Evolutionary conservation across 129 eudicot species (phyloP).

Genomic region (Chrysanthemum lavandulifolium): DNA sequence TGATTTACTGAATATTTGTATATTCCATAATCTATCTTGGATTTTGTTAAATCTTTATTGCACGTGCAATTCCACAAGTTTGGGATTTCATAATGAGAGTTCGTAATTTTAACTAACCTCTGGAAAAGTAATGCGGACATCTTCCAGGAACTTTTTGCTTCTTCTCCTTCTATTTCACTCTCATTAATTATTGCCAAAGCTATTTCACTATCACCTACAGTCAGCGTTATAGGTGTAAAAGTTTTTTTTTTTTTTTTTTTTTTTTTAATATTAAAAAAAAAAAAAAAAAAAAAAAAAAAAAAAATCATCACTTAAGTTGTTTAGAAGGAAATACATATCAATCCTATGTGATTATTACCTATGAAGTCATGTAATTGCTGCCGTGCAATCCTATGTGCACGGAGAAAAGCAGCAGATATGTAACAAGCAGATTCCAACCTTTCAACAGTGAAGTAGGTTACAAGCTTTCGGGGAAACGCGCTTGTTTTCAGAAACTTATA

Average conservation of each 20-base stretch:
- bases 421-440: slow-evolving; percentile 83
- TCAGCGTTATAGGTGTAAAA: background rate
- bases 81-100: background rate
- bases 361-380: slow-evolving; percentile 79
- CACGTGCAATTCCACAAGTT: background rate
- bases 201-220: slow-evolving; percentile 72
- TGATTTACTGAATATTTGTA: no score
- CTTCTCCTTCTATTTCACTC: slow-evolving; percentile 88
- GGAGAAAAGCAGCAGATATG: slow-evolving; percentile 89
- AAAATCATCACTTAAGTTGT: background rate
- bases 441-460: slow-evolving; percentile 78
- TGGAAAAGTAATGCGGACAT: slow-evolving; percentile 83
- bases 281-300: no score
- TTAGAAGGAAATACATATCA: background rate
- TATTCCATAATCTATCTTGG: no score
- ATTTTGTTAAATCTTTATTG: background rate
- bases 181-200: slow-evolving; percentile 63
- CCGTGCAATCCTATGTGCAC: slow-evolving; percentile 84
- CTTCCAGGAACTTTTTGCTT: slow-evolving; percentile 79
- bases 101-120: slow-evolving; percentile 45
- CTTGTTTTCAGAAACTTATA: slow-evolving; percentile 65
- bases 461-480: slow-evolving; percentile 58
- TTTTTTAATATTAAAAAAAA: no score
- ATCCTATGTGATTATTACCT: slow-evolving; percentile 42
- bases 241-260: no score